These are phyloP conservation scores for Boletus rubroflammeus DNA, from an alignment of 768 basidiomycete species.

Conservation along the genomic window DNA sequence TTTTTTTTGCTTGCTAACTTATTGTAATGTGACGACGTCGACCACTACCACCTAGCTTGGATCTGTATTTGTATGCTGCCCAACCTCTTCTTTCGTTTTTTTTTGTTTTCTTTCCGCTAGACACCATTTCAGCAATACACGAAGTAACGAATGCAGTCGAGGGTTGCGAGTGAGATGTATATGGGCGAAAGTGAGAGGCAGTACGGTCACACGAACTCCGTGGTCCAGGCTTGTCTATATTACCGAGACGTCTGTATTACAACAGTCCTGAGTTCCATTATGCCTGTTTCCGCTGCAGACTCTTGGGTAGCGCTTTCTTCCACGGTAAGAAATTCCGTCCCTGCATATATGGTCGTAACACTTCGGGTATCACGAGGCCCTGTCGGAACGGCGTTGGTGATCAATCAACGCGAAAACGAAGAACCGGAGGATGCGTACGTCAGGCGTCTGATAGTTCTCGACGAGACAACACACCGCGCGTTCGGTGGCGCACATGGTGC, in stretches of 20 bases:
- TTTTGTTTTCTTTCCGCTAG: neutral
- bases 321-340: slow-evolving; percentile 87
- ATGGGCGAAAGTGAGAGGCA: too few species aligned
- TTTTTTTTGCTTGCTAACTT: slow-evolving; percentile 19
- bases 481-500: slow-evolving; percentile 95
- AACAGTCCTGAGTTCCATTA: slow-evolving; percentile 13
- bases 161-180: neutral
- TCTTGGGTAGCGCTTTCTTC: slow-evolving; percentile 78
- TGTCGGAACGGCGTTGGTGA: slow-evolving; percentile 30
- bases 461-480: slow-evolving; percentile 94
- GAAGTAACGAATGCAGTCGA: neutral
- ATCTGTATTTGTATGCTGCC: slow-evolving; percentile 21
- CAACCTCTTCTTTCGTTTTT: neutral
- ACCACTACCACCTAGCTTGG: neutral
- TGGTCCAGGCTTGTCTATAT: neutral
- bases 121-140: slow-evolving; percentile 4
- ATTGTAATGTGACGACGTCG: slow-evolving; percentile 9
- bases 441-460: slow-evolving; percentile 97
- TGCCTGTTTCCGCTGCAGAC: slow-evolving; percentile 67
- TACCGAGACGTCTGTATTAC: neutral
- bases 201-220: neutral
- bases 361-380: slow-evolving; percentile 90
- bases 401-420: neutral
- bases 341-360: slow-evolving; percentile 92
- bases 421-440: slow-evolving; percentile 47